Conservation (phyloP, 83 land plant genomes). For the Thuja plicata region DNA sequence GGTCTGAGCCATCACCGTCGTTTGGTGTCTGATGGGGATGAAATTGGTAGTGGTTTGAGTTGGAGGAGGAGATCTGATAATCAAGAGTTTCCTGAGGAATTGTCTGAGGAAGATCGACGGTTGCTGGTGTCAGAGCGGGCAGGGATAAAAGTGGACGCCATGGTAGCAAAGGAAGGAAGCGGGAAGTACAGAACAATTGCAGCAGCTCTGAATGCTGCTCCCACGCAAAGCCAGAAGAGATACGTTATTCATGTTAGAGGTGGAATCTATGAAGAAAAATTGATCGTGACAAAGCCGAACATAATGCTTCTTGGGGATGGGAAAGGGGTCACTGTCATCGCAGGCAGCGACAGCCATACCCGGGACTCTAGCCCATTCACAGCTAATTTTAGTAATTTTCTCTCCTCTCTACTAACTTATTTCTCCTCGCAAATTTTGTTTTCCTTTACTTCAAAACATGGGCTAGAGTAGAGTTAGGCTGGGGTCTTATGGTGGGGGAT, state of each 20-base stretch:
- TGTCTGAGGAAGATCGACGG: background rate
- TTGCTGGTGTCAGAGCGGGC: background rate
- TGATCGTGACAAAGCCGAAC: background rate
- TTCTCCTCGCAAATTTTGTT: background rate
- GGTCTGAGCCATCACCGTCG: background rate
- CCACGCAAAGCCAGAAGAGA: background rate
- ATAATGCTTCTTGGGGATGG: background rate
- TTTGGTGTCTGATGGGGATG: background rate
- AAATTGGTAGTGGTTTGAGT: background rate
- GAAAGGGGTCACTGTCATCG: background rate
- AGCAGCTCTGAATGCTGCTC: background rate
- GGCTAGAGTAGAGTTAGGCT: no score
- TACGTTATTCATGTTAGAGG: background rate
- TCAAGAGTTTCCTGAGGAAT: constrained; percentile 14
- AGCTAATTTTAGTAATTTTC: background rate
- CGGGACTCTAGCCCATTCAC: background rate
- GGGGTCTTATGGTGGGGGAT: no score
- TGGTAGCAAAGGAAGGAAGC: background rate
- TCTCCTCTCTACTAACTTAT: background rate
- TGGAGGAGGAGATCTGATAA: background rate
- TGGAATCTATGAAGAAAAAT: background rate
- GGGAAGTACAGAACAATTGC: background rate
- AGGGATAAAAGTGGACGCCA: background rate
- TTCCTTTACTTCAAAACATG: background rate
- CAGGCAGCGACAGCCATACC: background rate